Base-by-base conservation (phyloP, 169 alveolate genomes). In the Eimeria falciformis region DNA sequence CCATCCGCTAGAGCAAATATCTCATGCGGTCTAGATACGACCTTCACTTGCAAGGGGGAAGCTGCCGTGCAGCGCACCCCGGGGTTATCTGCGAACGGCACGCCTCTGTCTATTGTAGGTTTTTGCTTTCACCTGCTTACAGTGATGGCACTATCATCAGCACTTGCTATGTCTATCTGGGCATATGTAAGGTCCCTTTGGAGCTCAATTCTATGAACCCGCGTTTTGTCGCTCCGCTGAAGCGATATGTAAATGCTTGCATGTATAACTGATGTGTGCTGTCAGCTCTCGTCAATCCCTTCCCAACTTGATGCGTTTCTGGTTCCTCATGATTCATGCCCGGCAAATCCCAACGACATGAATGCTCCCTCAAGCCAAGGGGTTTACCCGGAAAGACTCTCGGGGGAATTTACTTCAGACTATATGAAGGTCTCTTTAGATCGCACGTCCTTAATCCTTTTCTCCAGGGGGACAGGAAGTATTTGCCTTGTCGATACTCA, bases 271-370 rank as follows among this genome's bases (percentile, higher is more conserved):
- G 62, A 6, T 73, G 71, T 43, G 12, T 77, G 47, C 14, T 12
- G 47, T 23, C 87, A 78, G 68, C 69, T 55, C n/a, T 3, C 58
- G n/a, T 18, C 47, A 37, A 2, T 77, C 27, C 89, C 89, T 37
- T 18, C 77, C 18, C 50, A 29, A 37, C 5, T 55, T 71, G 43
- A 4, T 25, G 89, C 55, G 50, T n/a, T 62, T 12, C 55, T 53
- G 25, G 77, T 55, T 5, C 89, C 89, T 75, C 37, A 25, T 17
- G 89, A 81, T 33, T 43, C 5, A 23, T 81, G 89, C 43, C 89
- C 89, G 25, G 29, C 56, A 5, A 12, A n/a, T 3, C 89, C 56
- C 21, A 14, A 53, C 33, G 17, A 6, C 71, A 29, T 55, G n/a
- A 29, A 18, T 23, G 27, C 75, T 27, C 21, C 75, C 0, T 17